These are phyloP conservation scores for Clonostachys solani DNA, from an alignment of 2,329 filamentous ascomycete species.

Conservation along the genomic window DNA sequence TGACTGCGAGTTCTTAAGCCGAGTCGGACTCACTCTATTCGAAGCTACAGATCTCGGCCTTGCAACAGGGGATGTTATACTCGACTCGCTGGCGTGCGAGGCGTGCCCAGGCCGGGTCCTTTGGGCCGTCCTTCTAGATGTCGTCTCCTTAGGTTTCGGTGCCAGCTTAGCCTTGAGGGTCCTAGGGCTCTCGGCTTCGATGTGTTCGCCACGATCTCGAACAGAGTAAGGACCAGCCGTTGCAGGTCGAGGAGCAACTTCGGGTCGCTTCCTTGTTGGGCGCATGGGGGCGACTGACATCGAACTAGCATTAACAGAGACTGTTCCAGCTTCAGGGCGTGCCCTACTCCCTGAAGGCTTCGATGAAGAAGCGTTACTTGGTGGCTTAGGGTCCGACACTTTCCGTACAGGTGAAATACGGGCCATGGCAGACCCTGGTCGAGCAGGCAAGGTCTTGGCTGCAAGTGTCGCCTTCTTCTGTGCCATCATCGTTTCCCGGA, in stretches of 20 bases:
- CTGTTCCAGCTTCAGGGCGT: slow-evolving; percentile 32
- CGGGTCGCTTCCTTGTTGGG: slow-evolving; percentile 53
- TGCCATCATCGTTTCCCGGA: slow-evolving; percentile 81
- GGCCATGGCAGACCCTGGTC: slow-evolving; percentile 62
- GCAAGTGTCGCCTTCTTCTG: slow-evolving; percentile 63
- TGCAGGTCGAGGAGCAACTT: slow-evolving; percentile 54
- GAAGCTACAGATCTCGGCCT: slow-evolving; percentile 25
- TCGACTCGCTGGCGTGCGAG: slow-evolving; percentile 46
- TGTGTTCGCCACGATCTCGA: slow-evolving; percentile 35
- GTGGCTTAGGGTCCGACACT: slow-evolving; percentile 15
- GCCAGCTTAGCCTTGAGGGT: background rate
- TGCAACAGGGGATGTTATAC: slow-evolving; percentile 38
- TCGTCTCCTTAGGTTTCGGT: slow-evolving; percentile 32
- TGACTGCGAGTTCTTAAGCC: slow-evolving; percentile 25
- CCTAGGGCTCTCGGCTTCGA: slow-evolving; percentile 40
- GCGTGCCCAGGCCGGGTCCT: slow-evolving; percentile 42
- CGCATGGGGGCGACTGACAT: slow-evolving; percentile 62
- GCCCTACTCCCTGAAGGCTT: slow-evolving; percentile 30
- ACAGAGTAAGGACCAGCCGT: slow-evolving; percentile 64
- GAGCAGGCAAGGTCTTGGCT: slow-evolving; percentile 45
- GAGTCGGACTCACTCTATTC: slow-evolving; percentile 34
- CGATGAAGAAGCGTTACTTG: slow-evolving; percentile 11
- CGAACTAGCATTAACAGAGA: slow-evolving; percentile 45
- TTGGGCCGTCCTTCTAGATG: slow-evolving; percentile 46
- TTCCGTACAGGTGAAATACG: slow-evolving; percentile 49